These are phyloP conservation scores for Huiozyma sinensis DNA, from an alignment of 805 yeast species.

Conservation along the genomic window DNA sequence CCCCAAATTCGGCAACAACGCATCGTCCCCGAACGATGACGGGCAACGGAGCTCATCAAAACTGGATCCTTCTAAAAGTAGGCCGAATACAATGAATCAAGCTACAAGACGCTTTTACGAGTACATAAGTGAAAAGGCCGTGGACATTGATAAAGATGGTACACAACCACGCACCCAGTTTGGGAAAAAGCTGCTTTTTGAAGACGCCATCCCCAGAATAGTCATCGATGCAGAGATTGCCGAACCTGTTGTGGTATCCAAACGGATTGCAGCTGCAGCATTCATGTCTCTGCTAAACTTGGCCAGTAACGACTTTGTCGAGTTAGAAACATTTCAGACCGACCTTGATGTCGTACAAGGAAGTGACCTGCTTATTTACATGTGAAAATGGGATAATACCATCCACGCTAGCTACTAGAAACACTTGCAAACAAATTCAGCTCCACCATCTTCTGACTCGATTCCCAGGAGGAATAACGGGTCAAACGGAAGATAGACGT, in stretches of 20 bases:
- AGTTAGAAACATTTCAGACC: not conserved
- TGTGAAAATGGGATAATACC: too few species aligned
- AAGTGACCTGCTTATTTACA: too few species aligned
- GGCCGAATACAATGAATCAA: constrained; percentile 6
- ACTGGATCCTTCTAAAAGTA: not conserved
- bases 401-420: too few species aligned
- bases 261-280: constrained; percentile 23
- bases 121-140: constrained; percentile 18
- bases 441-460: too few species aligned
- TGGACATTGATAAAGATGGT: constrained; percentile 9
- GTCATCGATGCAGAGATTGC: constrained; percentile 2
- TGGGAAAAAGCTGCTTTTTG: constrained; percentile 15
- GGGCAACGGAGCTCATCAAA: not conserved
- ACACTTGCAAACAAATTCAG: too few species aligned
- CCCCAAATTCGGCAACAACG: not conserved
- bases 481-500: too few species aligned
- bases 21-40: not conserved
- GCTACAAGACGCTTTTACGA: constrained; percentile 19
- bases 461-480: too few species aligned
- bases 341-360: not conserved
- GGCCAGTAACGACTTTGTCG: constrained; percentile 17
- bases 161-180: constrained; percentile 1
- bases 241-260: constrained; percentile 5
- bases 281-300: constrained; percentile 22
- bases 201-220: constrained; percentile 21